These are phyloP conservation scores for Apiotrichum sp. DNA, from an alignment of 1,284 basidiomycete genomes.

Conservation along the genomic window DNA sequence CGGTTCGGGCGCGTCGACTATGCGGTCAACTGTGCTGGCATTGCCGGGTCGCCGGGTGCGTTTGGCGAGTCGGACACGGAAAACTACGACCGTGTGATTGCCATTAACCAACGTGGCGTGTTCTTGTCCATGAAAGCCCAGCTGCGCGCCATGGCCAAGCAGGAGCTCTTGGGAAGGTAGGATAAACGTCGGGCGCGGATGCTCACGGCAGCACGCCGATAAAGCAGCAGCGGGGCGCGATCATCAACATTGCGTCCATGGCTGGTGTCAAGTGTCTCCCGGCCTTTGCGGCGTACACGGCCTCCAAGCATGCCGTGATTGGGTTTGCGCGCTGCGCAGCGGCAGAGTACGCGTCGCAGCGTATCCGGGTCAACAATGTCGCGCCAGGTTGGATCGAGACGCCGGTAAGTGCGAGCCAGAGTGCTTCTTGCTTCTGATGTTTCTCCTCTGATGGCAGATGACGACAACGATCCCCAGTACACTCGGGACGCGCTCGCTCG, in stretches of 20 bases:
- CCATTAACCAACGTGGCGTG: conserved; percentile 21
- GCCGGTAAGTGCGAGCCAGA: neutral
- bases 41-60: conserved; percentile 10
- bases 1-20: conserved; percentile 33
- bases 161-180: neutral
- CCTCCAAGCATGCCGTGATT: conserved; percentile 17
- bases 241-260: conserved; percentile 16
- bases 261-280: neutral
- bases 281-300: neutral
- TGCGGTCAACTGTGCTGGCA: conserved; percentile 33
- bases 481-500: neutral
- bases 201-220: neutral
- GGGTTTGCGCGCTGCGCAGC: conserved; percentile 10
- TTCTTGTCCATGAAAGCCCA: conserved; percentile 18
- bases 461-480: neutral
- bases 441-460: too few relatives aligned
- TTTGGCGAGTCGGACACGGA: conserved; percentile 3
- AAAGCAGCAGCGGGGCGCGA: conserved; percentile 15
- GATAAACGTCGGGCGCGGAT: too few relatives aligned
- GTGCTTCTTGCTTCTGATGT: too few relatives aligned
- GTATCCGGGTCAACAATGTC: conserved; percentile 12
- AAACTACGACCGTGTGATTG: conserved; percentile 25
- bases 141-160: conserved; percentile 15
- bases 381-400: conserved; percentile 10
- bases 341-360: conserved; percentile 7